Conservation (phyloP, 257 asterid species). For the Anisodus tanguticus region DNA sequence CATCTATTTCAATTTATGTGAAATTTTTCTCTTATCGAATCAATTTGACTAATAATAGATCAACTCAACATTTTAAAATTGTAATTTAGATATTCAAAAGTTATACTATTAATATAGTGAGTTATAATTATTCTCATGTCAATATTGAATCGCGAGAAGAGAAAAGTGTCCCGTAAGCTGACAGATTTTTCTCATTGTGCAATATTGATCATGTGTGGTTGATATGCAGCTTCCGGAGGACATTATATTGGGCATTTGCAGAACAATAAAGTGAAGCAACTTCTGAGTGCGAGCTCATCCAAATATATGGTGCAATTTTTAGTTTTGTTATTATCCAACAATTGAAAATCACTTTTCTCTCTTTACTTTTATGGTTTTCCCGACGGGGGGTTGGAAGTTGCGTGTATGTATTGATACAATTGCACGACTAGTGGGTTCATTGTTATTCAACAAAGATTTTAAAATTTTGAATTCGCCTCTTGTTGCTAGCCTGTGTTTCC, state of each 20-base stretch:
- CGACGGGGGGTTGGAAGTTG: neutral
- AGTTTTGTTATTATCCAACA: neutral
- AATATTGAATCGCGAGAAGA: no score
- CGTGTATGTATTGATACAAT: neutral
- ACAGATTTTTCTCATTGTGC: no score
- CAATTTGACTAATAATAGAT: no score
- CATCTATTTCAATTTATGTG: no score
- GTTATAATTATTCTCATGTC: no score
- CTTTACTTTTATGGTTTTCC: neutral
- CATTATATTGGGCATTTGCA: slow-evolving; percentile 83
- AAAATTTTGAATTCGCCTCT: neutral
- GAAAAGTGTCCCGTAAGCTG: no score
- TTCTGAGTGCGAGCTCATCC: slow-evolving; percentile 53
- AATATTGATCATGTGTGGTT: neutral
- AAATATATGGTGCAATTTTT: neutral
- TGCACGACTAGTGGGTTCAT: neutral
- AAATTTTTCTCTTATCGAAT: no score
- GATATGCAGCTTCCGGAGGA: slow-evolving; percentile 73
- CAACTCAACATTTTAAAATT: no score
- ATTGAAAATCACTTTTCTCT: neutral
- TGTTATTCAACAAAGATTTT: neutral
- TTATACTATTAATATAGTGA: no score
- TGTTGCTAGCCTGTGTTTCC: neutral
- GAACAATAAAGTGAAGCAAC: slow-evolving; percentile 81
- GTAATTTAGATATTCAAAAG: no score